Evolutionary conservation across 192 early-diverging fungal genomes (phyloP), one percentile per base, ranked within the genome.

Genomic region (Coemansia sp.): DNA sequence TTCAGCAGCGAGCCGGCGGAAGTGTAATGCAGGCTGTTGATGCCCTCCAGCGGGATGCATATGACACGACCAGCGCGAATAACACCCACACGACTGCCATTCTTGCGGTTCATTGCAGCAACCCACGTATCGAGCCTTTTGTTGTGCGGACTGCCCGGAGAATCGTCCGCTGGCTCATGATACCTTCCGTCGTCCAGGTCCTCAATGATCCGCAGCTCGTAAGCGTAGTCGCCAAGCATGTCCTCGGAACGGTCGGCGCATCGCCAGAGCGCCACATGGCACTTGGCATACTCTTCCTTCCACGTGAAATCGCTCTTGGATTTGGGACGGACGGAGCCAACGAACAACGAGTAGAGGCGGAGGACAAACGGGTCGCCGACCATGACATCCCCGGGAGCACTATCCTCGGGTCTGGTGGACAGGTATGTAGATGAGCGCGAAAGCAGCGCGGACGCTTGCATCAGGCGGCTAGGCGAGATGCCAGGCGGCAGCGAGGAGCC

Each of bases 231-330:
- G 29, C 25, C 17, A 7, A 11, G 23, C 23, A 25, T 25, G 9
- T 55, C 53, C 4, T 55, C 57, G 7, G 49, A n/a, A 1, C 25
- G 15, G 29, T 17, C 20, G 4, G 41, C 25, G 29, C 49, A 17
- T 17, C 81, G 66, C 78, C 70, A 70, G 29, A 84, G 50, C 4
- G 49, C 60, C 13, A 76, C 81, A 11, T 69, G 71, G 55, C 82
- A 83, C 64, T 87, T 86, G 13, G 75, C 82, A 58, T 83, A 87
- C 59, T 93, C 92, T 68, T 93, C 92, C 66, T 91, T 91, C 92
- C 92, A 93, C 3, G 91, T 92, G 58, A 86, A 89, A 17, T 90
- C 89, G 5, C 68, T 53, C 35, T 73, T 77, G 6, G 83, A 69
- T 59, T 85, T 85, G 14, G 86, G 82, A 4, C 90, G 65, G 0